Evolutionary conservation across 192 early-diverging fungal species (phyloP), one percentile per base, ranked within the genome.

Genomic region (Backusella westeae): DNA sequence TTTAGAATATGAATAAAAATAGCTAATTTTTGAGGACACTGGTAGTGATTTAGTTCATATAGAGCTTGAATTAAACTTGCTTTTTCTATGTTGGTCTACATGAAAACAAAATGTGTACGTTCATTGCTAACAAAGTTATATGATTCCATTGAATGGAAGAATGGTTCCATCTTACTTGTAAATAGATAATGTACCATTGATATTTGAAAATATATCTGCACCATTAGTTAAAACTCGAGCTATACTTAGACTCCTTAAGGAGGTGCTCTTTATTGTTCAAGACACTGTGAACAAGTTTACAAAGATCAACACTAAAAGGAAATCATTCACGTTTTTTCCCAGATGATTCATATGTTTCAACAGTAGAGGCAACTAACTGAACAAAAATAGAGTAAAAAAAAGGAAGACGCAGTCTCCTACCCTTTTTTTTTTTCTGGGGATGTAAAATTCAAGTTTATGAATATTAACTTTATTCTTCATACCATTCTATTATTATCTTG

Each of bases 261-360:
- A n/a, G 53, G 21, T 17, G 14, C 19, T 21, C 53, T 23, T 21
- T n/a, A 9, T 56, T 56, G n/a, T 56, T 26, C 8, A 56, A 26
- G 53, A 56, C 42, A 56, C 9, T 9, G 19, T 56, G 19, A 21
- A 56, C 53, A 56, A 56, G 53, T 21, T 56, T 21, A 56, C 2
- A 56, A 56, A 10, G 53, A 23, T 56, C 53, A 56, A 21, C 53
- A 2, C 21, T 56, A 56, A 21, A 56, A 56, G 53, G 53, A 56
- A 56, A 56, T n/a, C 53, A 56, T 56, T 10, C 53, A 56, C 53
- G 53, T 56, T 56, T 56, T 56, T 56, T 56, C 53, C 21, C 53
- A 56, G 21, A 9, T 56, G 5, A 56, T 56, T 6, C 9, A 56
- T 56, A 56, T 56, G 53, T 21, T 56, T 56, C 21, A 56, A 56